Evolutionary conservation across 768 basidiomycete genomes (phyloP), one percentile per base, ranked within the genome.

Genomic region (Tephrocybe sp.): DNA sequence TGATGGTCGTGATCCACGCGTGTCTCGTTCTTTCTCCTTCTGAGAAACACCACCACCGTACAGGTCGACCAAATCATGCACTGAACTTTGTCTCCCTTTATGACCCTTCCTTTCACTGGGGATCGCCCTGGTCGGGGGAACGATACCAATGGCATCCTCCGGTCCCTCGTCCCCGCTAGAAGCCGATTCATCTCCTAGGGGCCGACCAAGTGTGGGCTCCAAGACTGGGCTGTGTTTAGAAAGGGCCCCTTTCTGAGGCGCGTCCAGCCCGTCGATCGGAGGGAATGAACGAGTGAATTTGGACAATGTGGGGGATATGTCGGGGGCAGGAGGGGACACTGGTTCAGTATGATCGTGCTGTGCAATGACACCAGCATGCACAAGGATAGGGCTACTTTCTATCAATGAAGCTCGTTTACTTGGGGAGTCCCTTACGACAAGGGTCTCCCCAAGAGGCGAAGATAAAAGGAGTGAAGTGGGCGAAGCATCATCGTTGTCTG

Each of bases 31-130:
- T 54, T 72, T 77, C 56, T 80, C 77, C 58, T 75, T 79, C 5
- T 70, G 42, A 59, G 51, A 55, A 52, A 72, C 53, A 12, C 76
- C 74, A 6, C 86, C 87, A 36, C 87, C 87, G 75, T 85, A 91
- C 23, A 92, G 65, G 63, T 87, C 86, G 23, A 92, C 87, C 49
- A 92, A 63, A 60, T 92, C 86, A 60, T 93, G 89, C 19, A 92
- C 89, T 11, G 91, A 92, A 60, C 82, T 85, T 71, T 92, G 88
- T 55, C 89, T 71, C 35, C 79, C 73, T 58, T 81, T 82, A 38
- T 51, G 55, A 5, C 69, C 65, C 58, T 66, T 75, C 36, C 68
- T 62, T 45, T 65, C 57, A 52, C 61, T 62, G 14, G 62, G 57
- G 30, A 58, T 51, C 45, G 51, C 56, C 39, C 60, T 64, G 51